phyloP scores from a whole-genome alignment of 176 grass and related monocot species.

The Aegilops tauschii region DNA sequence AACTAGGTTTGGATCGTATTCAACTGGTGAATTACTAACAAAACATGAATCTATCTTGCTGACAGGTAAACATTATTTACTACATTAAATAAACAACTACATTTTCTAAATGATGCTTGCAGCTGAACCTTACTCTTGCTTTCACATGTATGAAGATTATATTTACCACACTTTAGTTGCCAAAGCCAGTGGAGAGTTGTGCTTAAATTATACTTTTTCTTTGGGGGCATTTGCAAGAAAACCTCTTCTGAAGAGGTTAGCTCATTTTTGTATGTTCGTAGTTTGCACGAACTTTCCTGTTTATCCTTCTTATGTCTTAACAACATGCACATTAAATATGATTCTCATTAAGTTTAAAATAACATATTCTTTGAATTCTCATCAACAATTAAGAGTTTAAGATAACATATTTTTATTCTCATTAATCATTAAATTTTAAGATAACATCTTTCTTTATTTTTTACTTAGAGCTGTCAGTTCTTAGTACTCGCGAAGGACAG shows the following conservation, averaged over 20 bases:
- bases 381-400: background rate
- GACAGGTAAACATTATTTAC: constrained; percentile 47
- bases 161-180: constrained; percentile 95
- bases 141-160: constrained; percentile 66
- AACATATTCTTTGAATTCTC: background rate
- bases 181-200: constrained; percentile 90
- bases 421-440: background rate
- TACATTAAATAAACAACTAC: background rate
- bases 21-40: constrained; percentile 60
- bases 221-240: constrained; percentile 88
- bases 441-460: too few relatives aligned
- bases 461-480: background rate
- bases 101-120: background rate
- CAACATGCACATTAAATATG: background rate
- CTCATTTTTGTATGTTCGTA: background rate
- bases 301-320: background rate
- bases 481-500: too few relatives aligned
- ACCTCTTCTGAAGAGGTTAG: constrained; percentile 79
- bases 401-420: background rate
- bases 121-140: background rate
- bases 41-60: constrained; percentile 67
- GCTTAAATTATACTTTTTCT: constrained; percentile 85
- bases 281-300: background rate
- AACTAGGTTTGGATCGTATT: constrained; percentile 74
- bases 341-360: background rate